phyloP scores from a whole-genome alignment of 495 filamentous ascomycete species.

The Neurospora sp. region DNA sequence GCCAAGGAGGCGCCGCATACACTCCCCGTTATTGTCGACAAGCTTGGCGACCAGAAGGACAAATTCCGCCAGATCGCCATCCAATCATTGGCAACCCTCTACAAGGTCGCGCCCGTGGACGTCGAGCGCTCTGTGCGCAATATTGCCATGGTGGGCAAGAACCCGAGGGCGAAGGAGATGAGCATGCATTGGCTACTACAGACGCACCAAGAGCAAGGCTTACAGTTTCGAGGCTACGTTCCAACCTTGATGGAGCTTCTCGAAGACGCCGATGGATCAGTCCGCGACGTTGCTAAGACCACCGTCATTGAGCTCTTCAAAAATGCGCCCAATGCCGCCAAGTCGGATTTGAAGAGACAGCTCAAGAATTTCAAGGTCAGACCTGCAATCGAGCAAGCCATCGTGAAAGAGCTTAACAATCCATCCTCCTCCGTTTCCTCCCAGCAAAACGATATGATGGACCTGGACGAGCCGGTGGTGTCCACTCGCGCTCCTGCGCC shows the following conservation, averaged over 20 bases:
- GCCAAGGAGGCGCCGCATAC: constrained; percentile 53
- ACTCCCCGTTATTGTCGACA: constrained; percentile 68
- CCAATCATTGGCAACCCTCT: constrained; percentile 65
- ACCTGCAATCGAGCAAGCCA: constrained; percentile 70
- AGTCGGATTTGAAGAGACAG: constrained; percentile 78
- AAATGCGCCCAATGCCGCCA: constrained; percentile 70
- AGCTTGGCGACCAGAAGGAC: constrained; percentile 81
- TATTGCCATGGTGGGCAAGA: constrained; percentile 65
- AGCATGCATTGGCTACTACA: constrained; percentile 75
- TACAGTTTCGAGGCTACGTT: constrained; percentile 76
- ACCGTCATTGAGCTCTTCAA: constrained; percentile 82
- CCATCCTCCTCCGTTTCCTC: constrained; percentile 39
- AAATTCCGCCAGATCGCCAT: constrained; percentile 61
- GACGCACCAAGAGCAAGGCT: constrained; percentile 67
- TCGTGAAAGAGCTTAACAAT: constrained; percentile 61
- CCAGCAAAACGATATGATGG: constrained; percentile 16
- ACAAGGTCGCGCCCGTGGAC: constrained; percentile 53
- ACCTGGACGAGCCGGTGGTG: constrained; percentile 28
- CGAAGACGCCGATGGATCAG: constrained; percentile 79
- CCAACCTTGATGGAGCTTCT: constrained; percentile 72
- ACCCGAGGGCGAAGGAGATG: constrained; percentile 69
- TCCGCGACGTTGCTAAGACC: constrained; percentile 72
- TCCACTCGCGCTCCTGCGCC: constrained; percentile 20
- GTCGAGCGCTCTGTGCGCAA: constrained; percentile 75
- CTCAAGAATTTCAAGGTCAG: constrained; percentile 69